Evolutionary conservation across 73 alveolate genomes (phyloP).

Genomic region (Paramecium bursaria): DNA sequence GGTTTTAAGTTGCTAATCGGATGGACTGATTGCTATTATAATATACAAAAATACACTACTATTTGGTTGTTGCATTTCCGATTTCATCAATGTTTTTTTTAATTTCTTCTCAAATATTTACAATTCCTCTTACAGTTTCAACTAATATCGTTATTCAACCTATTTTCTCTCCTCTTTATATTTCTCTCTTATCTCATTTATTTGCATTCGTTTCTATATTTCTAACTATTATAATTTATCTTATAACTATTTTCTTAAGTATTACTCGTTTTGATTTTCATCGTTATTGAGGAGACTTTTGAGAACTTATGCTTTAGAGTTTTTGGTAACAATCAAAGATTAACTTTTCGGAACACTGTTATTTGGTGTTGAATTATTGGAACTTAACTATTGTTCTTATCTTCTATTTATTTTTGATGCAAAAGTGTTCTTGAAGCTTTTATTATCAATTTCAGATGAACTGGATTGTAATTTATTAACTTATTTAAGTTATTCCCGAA

Average conservation of each 20-base stretch:
- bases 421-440: not conserved
- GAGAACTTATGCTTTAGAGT: not conserved
- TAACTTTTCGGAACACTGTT: conserved; percentile 4
- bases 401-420: not conserved
- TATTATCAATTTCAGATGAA: not conserved
- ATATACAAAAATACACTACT: conserved; percentile 11
- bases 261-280: not conserved
- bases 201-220: not conserved
- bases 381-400: not conserved
- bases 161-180: not conserved
- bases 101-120: conserved; percentile 24
- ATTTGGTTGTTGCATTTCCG: not conserved
- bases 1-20: not conserved
- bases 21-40: conserved; percentile 53
- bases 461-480: not conserved
- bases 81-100: conserved; percentile 27
- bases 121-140: conserved; percentile 7
- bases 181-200: not conserved
- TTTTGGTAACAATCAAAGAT: not conserved
- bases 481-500: conserved; percentile 13
- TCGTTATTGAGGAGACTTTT: not conserved
- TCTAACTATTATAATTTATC: not conserved
- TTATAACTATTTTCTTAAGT: not conserved
- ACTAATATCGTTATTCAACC: conserved; percentile 2
- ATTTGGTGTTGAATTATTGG: conserved; percentile 16